Evolutionary conservation across 768 basidiomycete species (phyloP), one percentile per base, ranked within the genome.

Genomic region (Russula abietina): DNA sequence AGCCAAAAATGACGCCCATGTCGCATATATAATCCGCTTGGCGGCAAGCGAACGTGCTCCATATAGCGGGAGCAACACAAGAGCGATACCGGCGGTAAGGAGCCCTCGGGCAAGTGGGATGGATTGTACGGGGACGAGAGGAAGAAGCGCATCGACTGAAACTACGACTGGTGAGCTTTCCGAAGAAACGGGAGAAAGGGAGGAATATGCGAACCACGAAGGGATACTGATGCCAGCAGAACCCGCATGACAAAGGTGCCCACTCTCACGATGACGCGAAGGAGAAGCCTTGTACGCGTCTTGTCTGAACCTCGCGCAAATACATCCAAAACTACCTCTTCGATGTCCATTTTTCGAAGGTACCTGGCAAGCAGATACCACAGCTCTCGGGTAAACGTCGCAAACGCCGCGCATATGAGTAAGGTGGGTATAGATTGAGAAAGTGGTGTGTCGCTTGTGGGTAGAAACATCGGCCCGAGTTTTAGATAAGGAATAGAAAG

Each of bases 291-390:
- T 60, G 71, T 75, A 30, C 74, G 71, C 69, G 83, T 81, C 69
- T 79, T 81, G n/a, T 80, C 80, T 67, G 80, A 46, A 50, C 75
- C 80, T 59, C 79, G 78, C 19, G 84, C 82, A 70, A 89, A 82
- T 0, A 82, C 77, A 65, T 87, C 81, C 19, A 85, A 68, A 55
- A 89, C 70, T 46, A 90, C 76, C 64, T 89, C 88, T 71, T 88
- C 84, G 41, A 85, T 71, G 64, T 87, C 83, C 36, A 80, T 77
- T 71, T 82, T 81, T 67, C 83, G 81, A 50, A 88, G 76, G 71
- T 91, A 88, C 36, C 85, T 79, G 50, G 85, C 83, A n/a, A 91
- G 80, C 78, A 89, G 81, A 74, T 88, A 89, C 84, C 86, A 88
- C 54, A 91, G 74, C 67, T 88, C 87, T 55, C 86, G 76, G 43